A percentile compares a stretch with the other conserved stretches of the same genome.
Evolutionary conservation across 1,139 yeast genomes (phyloP).

Genomic region (Blastobotrys persicus): DNA sequence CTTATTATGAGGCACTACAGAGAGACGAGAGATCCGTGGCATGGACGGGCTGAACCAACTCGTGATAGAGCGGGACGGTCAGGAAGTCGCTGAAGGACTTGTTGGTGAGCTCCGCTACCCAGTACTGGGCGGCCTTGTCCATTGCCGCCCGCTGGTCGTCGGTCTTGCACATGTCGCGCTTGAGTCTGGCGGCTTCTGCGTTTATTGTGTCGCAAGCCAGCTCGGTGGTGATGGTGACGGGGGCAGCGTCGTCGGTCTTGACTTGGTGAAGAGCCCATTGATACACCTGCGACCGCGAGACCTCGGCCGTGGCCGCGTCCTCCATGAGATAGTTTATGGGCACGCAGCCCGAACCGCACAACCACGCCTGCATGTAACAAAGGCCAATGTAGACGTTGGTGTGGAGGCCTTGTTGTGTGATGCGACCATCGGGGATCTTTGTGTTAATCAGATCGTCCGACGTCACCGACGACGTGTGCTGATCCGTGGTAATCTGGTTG

Average conservation of each 20-base stretch:
- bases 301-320: conserved; percentile 87
- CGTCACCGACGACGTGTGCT: conserved; percentile 51
- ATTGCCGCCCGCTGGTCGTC: conserved; percentile 54
- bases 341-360: conserved; percentile 75
- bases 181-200: conserved; percentile 31
- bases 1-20: no score
- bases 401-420: conserved; percentile 72
- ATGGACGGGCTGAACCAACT: conserved; percentile 1
- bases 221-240: conserved; percentile 58
- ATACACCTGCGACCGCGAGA: conserved; percentile 76
- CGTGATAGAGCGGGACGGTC: conserved; percentile 48
- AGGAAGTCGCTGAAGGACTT: conserved; percentile 63
- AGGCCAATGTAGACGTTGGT: conserved; percentile 69
- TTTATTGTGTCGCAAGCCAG: conserved; percentile 51
- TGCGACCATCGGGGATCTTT: conserved; percentile 59
- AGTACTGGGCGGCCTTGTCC: conserved; percentile 52
- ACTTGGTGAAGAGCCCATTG: conserved; percentile 82
- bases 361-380: conserved; percentile 81
- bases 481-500: conserved; percentile 67
- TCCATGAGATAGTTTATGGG: conserved; percentile 84
- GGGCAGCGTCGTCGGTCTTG: conserved; percentile 56
- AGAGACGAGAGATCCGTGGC: not conserved
- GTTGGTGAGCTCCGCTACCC: conserved; percentile 62
- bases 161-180: conserved; percentile 53
- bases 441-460: conserved; percentile 71